Evolutionary conservation across 208 protist genomes (phyloP), one percentile per base, ranked within the genome.

Genomic region (Trypanosoma rangeli): DNA sequence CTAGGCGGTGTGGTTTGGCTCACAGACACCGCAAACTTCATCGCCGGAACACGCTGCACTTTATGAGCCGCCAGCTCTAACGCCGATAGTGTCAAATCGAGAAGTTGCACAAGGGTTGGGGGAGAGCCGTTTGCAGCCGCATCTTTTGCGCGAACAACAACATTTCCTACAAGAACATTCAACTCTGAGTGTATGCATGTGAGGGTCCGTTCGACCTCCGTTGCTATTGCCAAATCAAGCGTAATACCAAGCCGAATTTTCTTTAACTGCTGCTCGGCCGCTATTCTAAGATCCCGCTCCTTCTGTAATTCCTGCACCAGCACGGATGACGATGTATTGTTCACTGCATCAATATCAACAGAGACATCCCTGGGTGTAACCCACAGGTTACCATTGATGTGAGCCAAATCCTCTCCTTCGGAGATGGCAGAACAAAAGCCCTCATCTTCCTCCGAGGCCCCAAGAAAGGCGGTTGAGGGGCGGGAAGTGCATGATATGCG

Each of bases 101-200:
- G 61, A 28, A 92, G 77, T 68, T 95, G 89, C 55, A 52, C 39
- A 9, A 93, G 72, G 16, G 80, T 82, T 13, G 84, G 86, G 8
- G 74, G 63, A 3, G 63, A 50, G 3, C 76, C 72, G 35, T 70
- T 56, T 18, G 71, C 76, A 2, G 74, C 78, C 0, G 74, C 79
- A 52, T 86, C 66, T 10, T 55, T 53, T n/a, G 85, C 81, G 24
- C 82, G 79, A 18, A 82, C 59, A 37, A 91, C 37, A 4, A 95
- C 62, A 50, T 93, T 84, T 4, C 65, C 73, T 1, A 92, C 76
- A 29, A 95, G 61, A 57, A 83, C 73, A 70, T 95, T 90, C 31
- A 95, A 22, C 60, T 89, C 80, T 28, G 78, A 73, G 64, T 92
- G 89, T 52, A 89, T 79, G 22, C 24, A 65, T 1, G 77, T 78